phyloP scores from a whole-genome alignment of 83 land plant species.

The Larix sibirica region DNA sequence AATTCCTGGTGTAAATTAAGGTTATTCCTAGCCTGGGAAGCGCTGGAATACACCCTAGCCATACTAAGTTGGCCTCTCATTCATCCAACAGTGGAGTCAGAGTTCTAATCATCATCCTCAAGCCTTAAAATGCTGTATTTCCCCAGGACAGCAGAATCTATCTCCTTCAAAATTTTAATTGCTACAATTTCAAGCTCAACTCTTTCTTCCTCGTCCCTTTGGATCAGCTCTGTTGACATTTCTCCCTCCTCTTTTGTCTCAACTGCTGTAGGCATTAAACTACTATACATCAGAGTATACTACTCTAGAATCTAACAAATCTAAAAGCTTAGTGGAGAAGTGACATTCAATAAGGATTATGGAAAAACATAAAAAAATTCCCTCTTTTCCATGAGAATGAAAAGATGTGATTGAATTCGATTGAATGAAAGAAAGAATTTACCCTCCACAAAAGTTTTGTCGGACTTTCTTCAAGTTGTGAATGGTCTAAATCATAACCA shows the following conservation, averaged over 20 bases:
- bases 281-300: neutral
- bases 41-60: constrained; percentile 78
- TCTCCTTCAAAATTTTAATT: constrained; percentile 78
- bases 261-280: constrained; percentile 44
- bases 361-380: neutral
- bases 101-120: constrained; percentile 79
- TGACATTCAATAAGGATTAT: neutral
- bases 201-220: constrained; percentile 62
- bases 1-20: constrained; percentile 51
- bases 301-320: constrained; percentile 1
- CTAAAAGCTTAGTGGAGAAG: neutral
- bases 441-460: constrained; percentile 16
- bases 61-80: constrained; percentile 93
- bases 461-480: neutral
- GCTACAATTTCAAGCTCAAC: constrained; percentile 85
- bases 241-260: constrained; percentile 66
- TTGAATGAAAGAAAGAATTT: neutral
- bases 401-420: neutral
- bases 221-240: constrained; percentile 68
- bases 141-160: constrained; percentile 77
- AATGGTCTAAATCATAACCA: constrained; percentile 1
- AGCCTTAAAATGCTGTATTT: constrained; percentile 93
- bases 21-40: constrained; percentile 60
- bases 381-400: neutral
- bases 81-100: constrained; percentile 76